These are phyloP conservation scores for Boeremia lycopersici DNA, from an alignment of 2,329 filamentous ascomycete genomes.

Conservation along the genomic window DNA sequence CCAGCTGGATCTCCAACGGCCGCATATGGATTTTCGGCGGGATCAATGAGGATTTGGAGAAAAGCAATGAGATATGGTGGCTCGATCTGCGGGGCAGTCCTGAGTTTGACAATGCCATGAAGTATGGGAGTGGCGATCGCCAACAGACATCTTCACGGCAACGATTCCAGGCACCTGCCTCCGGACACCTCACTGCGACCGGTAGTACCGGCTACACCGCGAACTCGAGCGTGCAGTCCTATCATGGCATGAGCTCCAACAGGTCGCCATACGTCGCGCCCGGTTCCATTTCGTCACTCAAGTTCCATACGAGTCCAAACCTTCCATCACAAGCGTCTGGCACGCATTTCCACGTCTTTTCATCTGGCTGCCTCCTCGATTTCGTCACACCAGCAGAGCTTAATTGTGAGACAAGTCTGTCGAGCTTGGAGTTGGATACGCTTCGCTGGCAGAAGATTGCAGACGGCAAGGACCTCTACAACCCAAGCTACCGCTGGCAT, in stretches of 20 bases:
- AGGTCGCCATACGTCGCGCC: slow-evolving; percentile 65
- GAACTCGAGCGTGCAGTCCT: slow-evolving; percentile 68
- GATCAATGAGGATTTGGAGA: slow-evolving; percentile 94
- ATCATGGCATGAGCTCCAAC: slow-evolving; percentile 50
- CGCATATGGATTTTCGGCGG: slow-evolving; percentile 97
- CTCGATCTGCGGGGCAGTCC: slow-evolving; percentile 90
- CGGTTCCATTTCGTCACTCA: slow-evolving; percentile 85
- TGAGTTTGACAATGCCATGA: slow-evolving; percentile 75
- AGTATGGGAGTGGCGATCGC: slow-evolving; percentile 60
- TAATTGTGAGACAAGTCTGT: slow-evolving; percentile 89
- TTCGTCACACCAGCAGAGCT: slow-evolving; percentile 92
- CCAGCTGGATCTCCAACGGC: slow-evolving; percentile 90
- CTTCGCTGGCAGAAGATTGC: slow-evolving; percentile 94
- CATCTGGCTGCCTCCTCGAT: slow-evolving; percentile 88
- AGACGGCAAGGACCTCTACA: slow-evolving; percentile 92
- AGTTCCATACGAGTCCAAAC: slow-evolving; percentile 85
- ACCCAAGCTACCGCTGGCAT: slow-evolving; percentile 92
- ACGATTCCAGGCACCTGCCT: slow-evolving; percentile 36
- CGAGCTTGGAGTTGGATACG: slow-evolving; percentile 83
- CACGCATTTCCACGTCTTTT: slow-evolving; percentile 94
- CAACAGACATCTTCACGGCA: slow-evolving; percentile 41
- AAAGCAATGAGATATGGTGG: slow-evolving; percentile 96
- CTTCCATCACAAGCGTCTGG: slow-evolving; percentile 88
- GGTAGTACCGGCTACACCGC: slow-evolving; percentile 69
- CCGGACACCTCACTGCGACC: slow-evolving; percentile 43